Evolutionary conservation across 2,329 filamentous ascomycete genomes (phyloP).

Genomic region (Coccinonectria pachysandricola): DNA sequence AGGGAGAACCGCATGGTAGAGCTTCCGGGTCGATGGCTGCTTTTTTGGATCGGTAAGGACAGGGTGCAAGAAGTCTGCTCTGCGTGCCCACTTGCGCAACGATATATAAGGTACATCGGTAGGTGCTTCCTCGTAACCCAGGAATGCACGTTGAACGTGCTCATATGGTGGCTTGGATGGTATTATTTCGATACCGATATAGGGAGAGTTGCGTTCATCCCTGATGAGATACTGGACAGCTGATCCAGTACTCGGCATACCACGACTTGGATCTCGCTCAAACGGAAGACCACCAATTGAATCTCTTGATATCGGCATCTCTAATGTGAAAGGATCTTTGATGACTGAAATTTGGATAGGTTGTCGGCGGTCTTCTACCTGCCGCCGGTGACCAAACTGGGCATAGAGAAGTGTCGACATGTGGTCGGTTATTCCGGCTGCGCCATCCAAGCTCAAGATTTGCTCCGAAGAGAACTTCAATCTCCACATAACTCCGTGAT

Average conservation of each 20-base stretch:
- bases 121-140: slow-evolving; percentile 28
- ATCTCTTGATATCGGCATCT: no score
- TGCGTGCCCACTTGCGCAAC: slow-evolving; percentile 39
- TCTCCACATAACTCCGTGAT: slow-evolving; percentile 24
- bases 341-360: slow-evolving; percentile 36
- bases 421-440: slow-evolving; percentile 26
- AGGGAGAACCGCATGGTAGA: slow-evolving; percentile 35
- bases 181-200: slow-evolving; percentile 31
- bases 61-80: slow-evolving; percentile 49
- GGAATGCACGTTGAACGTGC: slow-evolving; percentile 28
- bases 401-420: slow-evolving; percentile 34
- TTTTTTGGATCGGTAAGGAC: slow-evolving; percentile 5
- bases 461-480: slow-evolving; percentile 13
- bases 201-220: slow-evolving; percentile 26
- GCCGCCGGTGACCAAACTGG: slow-evolving; percentile 38
- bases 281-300: no score
- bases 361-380: slow-evolving; percentile 27
- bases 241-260: no score
- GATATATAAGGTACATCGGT: slow-evolving; percentile 38
- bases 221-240: slow-evolving; percentile 29
- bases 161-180: slow-evolving; percentile 32
- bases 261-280: slow-evolving; percentile 17
- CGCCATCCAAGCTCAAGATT: slow-evolving; percentile 10
- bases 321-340: no score
- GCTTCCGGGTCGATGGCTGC: background rate